phyloP scores from a whole-genome alignment of 2,329 filamentous ascomycete genomes.

The Neonectria hederae region DNA sequence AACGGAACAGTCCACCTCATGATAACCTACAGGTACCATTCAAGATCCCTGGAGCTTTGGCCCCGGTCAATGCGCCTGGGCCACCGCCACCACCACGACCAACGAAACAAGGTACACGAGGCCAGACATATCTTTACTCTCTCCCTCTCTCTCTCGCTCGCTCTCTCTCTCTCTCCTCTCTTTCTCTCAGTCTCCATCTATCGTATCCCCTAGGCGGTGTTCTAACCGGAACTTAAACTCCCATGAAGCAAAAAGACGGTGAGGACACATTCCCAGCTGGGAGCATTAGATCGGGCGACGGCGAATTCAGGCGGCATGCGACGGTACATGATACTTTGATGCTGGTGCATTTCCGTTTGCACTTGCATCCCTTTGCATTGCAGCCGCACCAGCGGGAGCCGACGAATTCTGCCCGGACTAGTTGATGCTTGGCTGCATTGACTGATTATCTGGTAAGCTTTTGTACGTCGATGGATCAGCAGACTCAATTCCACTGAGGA shows the following conservation, averaged over 20 bases:
- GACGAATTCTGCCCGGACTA: constrained; percentile 6
- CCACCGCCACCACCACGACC: constrained; percentile 5
- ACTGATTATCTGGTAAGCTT: not conserved
- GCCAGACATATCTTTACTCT: not conserved
- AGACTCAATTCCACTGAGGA: too few relatives aligned
- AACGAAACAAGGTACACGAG: not conserved
- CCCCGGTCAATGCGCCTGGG: constrained; percentile 11
- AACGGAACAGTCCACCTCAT: constrained; percentile 9
- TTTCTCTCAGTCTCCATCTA: not conserved
- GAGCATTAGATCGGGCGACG: constrained; percentile 6
- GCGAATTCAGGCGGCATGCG: constrained; percentile 3
- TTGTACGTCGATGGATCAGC: too few relatives aligned
- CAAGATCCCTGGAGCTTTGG: not conserved
- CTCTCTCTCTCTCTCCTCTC: too few relatives aligned
- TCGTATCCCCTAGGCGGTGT: not conserved
- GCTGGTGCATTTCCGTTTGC: constrained; percentile 7
- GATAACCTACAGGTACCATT: constrained; percentile 10
- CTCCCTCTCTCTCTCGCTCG: not conserved
- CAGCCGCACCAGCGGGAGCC: constrained; percentile 19
- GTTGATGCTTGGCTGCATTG: not conserved
- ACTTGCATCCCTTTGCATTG: constrained; percentile 19
- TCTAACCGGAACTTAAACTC: constrained; percentile 7
- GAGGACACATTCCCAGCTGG: constrained; percentile 11
- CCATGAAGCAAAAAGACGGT: constrained; percentile 22
- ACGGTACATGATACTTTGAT: constrained; percentile 12